Percentiles rank a stretch among this genome's conserved stretches.
These are phyloP conservation scores for Sugiyamaella neomexicana DNA, from an alignment of 1,139 yeast genomes.

Conservation along the genomic window DNA sequence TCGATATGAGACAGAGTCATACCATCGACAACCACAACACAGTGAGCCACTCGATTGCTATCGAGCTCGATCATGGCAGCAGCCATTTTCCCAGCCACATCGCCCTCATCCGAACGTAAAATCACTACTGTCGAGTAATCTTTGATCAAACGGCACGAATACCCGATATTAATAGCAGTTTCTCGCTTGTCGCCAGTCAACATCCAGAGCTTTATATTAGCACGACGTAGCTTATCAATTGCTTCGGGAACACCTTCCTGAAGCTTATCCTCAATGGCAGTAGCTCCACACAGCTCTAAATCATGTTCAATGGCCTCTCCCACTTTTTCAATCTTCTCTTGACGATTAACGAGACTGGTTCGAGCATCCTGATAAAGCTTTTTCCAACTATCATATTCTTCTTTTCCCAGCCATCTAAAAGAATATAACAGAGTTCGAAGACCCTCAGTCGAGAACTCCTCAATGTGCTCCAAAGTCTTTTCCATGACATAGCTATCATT, in stretches of 20 bases:
- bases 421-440: slow-evolving; percentile 84
- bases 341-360: slow-evolving; percentile 68
- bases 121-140: slow-evolving; percentile 90
- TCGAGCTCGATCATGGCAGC: slow-evolving; percentile 57
- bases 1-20: slow-evolving; percentile 74
- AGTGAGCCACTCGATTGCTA: slow-evolving; percentile 71
- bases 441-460: slow-evolving; percentile 93
- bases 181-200: slow-evolving; percentile 96
- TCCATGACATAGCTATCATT: slow-evolving; percentile 81
- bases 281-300: slow-evolving; percentile 78
- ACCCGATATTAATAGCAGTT: slow-evolving; percentile 96
- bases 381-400: slow-evolving; percentile 68
- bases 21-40: slow-evolving; percentile 93
- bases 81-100: slow-evolving; percentile 52
- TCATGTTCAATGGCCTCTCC: slow-evolving; percentile 72
- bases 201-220: slow-evolving; percentile 97
- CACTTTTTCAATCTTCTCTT: slow-evolving; percentile 62
- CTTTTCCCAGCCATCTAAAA: slow-evolving; percentile 64
- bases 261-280: slow-evolving; percentile 95
- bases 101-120: slow-evolving; percentile 56
- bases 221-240: slow-evolving; percentile 85
- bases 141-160: slow-evolving; percentile 87
- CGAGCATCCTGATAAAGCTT: slow-evolving; percentile 70
- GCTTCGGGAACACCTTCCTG: slow-evolving; percentile 96
- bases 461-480: slow-evolving; percentile 83